Percentiles rank a stretch among this genome's conserved stretches.
Conservation (phyloP, 768 basidiomycete genomes). For the Pulveroboletus sp. region DNA sequence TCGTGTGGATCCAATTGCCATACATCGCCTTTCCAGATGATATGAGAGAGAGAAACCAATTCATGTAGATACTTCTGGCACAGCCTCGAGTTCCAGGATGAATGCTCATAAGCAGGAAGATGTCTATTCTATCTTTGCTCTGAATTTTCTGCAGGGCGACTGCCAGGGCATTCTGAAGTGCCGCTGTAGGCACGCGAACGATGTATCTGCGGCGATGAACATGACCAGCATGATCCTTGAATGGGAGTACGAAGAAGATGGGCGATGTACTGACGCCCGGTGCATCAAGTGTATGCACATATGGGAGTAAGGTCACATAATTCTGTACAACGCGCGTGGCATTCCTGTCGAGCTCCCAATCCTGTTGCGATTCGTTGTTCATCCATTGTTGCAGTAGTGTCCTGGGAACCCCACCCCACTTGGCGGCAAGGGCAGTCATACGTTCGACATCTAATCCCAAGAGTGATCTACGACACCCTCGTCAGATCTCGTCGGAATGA, state of each 20-base stretch:
- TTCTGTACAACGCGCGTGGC: too few relatives aligned
- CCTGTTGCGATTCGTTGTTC: not conserved
- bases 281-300: not conserved
- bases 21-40: not conserved
- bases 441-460: too few relatives aligned
- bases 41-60: not conserved
- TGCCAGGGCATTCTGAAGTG: not conserved
- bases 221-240: too few relatives aligned
- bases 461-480: too few relatives aligned
- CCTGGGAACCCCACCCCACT: too few relatives aligned
- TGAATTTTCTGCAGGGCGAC: not conserved
- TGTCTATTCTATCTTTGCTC: not conserved
- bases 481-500: not conserved
- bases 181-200: not conserved
- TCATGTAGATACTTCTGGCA: too few relatives aligned
- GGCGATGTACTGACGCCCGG: not conserved
- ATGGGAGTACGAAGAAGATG: too few relatives aligned
- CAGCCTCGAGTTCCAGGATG: too few relatives aligned
- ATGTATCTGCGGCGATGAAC: not conserved
- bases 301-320: too few relatives aligned
- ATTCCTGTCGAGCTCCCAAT: not conserved
- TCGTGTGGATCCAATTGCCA: too few relatives aligned
- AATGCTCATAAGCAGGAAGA: not conserved
- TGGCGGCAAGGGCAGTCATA: too few relatives aligned
- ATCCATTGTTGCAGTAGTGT: not conserved